A percentile compares a stretch with the other conserved stretches of the same genome.
These are phyloP conservation scores for Chenopodium suecicum DNA, from an alignment of 148 eudicot species.

Conservation along the genomic window DNA sequence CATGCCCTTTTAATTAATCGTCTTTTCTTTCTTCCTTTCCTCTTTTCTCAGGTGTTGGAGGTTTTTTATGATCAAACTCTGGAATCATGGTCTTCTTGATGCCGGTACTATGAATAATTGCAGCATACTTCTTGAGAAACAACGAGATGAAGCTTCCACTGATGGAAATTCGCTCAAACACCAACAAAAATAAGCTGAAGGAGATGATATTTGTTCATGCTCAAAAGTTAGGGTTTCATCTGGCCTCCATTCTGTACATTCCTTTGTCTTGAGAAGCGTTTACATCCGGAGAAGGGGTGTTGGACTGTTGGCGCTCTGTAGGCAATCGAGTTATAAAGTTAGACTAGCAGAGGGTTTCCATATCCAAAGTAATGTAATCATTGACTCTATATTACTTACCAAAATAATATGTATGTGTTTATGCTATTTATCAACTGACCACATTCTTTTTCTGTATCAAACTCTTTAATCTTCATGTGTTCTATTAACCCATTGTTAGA, in stretches of 20 bases:
- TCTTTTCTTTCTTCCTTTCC: not conserved
- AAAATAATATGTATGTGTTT: not conserved
- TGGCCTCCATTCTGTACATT: not conserved
- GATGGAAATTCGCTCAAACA: constrained; percentile 16
- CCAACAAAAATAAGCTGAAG: constrained; percentile 16
- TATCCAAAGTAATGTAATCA: not conserved
- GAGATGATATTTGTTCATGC: not conserved
- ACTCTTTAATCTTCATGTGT: not conserved
- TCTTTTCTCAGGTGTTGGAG: constrained; percentile 74
- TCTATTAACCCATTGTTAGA: too few species aligned
- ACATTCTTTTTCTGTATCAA: not conserved
- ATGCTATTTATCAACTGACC: not conserved
- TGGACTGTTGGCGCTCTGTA: not conserved
- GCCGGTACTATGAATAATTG: constrained; percentile 71
- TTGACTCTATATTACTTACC: not conserved
- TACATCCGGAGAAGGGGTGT: not conserved
- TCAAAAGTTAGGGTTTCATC: not conserved
- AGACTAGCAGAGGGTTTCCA: not conserved
- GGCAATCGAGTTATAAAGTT: not conserved
- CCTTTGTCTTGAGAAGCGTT: constrained; percentile 5
- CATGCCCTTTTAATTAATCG: not conserved
- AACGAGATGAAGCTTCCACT: constrained; percentile 34
- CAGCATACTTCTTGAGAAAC: constrained; percentile 48
- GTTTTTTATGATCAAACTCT: constrained; percentile 71
- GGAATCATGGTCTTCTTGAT: constrained; percentile 93